Evolutionary conservation across 352 stramenopile genomes (phyloP).

Genomic region (Phytophthora lateralis): DNA sequence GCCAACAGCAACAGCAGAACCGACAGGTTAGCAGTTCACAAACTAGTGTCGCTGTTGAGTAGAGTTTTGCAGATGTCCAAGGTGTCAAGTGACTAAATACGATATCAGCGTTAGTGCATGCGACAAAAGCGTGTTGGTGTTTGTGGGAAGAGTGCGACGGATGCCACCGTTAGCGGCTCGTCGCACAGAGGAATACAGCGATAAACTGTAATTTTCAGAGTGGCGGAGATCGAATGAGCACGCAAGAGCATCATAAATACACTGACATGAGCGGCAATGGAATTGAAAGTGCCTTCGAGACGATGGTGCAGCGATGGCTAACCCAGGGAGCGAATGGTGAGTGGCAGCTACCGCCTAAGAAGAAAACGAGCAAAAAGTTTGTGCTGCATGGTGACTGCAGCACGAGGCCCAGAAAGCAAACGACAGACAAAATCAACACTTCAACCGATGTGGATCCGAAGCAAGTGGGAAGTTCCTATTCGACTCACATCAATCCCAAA

Average conservation of each 20-base stretch:
- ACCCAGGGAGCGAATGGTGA: constrained; percentile 9
- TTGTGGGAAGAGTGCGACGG: no score
- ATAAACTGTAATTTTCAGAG: not conserved
- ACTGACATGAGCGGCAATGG: not conserved
- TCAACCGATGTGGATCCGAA: not conserved
- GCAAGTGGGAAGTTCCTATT: not conserved
- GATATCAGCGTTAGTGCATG: constrained; percentile 7
- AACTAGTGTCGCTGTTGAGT: constrained; percentile 17
- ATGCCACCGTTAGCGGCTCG: constrained; percentile 3
- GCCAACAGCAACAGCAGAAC: constrained; percentile 24
- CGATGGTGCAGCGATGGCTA: constrained; percentile 22
- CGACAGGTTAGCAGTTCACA: constrained; percentile 14
- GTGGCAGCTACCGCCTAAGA: constrained; percentile 11
- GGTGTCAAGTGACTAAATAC: constrained; percentile 22
- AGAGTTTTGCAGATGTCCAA: constrained; percentile 21
- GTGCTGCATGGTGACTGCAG: not conserved
- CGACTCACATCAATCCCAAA: constrained; percentile 8
- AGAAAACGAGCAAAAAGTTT: constrained; percentile 1
- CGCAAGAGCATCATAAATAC: not conserved
- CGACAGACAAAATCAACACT: not conserved
- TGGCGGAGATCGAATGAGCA: not conserved
- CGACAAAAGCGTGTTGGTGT: not conserved
- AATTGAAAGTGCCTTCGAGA: constrained; percentile 19
- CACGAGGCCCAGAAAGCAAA: not conserved
- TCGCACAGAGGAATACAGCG: constrained; percentile 3